Conservation (phyloP, 225 moss, liverwort and hornwort species). For the Polytrichum commune region DNA sequence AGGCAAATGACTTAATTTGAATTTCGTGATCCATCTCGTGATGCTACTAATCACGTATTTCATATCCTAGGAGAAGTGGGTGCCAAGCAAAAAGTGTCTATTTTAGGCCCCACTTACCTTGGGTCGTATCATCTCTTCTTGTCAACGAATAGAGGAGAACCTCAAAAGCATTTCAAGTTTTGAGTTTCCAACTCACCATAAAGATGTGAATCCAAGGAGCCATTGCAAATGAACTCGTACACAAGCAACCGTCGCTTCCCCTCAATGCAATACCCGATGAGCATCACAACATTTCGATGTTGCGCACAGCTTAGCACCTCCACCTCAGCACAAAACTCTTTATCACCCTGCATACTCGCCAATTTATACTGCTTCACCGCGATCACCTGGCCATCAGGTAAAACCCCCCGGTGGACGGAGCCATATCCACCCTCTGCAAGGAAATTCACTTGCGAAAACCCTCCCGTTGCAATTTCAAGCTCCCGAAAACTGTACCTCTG, state of each 20-base stretch:
- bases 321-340: conserved; percentile 78
- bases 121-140: too few relatives aligned
- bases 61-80: too few relatives aligned
- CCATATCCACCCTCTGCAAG: conserved; percentile 78
- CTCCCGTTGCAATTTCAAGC: conserved; percentile 64
- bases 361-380: conserved; percentile 75
- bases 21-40: too few relatives aligned
- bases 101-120: too few relatives aligned
- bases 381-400: conserved; percentile 60
- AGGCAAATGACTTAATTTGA: too few relatives aligned
- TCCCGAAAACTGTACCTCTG: conserved; percentile 61
- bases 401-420: conserved; percentile 59
- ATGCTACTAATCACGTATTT: too few relatives aligned
- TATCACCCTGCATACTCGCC: conserved; percentile 71
- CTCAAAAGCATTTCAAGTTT: too few relatives aligned
- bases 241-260: conserved; percentile 67
- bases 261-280: conserved; percentile 74
- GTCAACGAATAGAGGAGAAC: background rate
- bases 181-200: conserved; percentile 33
- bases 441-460: conserved; percentile 61
- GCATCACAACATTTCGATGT: conserved; percentile 71
- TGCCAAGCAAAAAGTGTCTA: too few relatives aligned
- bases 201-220: conserved; percentile 70
- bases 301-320: conserved; percentile 78
- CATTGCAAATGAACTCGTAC: conserved; percentile 81